Conservation (phyloP, 805 yeast species). For the Ogataea saltuana region DNA sequence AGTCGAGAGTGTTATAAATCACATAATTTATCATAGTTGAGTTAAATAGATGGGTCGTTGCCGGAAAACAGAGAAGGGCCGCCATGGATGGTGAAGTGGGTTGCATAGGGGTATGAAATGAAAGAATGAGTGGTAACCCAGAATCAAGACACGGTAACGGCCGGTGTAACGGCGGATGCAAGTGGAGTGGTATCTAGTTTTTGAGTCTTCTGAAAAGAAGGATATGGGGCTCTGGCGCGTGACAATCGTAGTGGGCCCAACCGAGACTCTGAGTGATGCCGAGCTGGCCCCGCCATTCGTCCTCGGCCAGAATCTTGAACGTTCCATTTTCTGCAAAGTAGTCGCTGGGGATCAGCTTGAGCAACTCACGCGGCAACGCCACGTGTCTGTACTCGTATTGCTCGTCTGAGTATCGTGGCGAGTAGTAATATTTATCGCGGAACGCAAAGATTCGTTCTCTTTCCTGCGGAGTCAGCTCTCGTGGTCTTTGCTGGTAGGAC, state of each 20-base stretch:
- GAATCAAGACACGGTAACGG: no score
- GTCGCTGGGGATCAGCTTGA: constrained; percentile 90
- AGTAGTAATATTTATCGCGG: constrained; percentile 91
- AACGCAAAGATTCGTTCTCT: constrained; percentile 85
- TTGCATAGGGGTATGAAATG: no score
- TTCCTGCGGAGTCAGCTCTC: constrained; percentile 81
- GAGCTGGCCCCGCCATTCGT: constrained; percentile 93
- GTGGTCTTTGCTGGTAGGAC: constrained; percentile 45
- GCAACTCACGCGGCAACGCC: constrained; percentile 93
- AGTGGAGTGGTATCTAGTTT: constrained; percentile 16
- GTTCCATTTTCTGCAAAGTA: constrained; percentile 96
- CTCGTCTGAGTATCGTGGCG: constrained; percentile 92
- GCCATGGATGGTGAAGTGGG: neutral
- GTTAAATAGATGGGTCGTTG: constrained; percentile 2
- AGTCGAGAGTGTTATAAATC: neutral
- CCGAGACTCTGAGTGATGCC: constrained; percentile 97
- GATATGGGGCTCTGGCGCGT: constrained; percentile 98
- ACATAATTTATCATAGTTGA: constrained; percentile 3
- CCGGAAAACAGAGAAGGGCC: no score
- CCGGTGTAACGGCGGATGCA: constrained; percentile 3
- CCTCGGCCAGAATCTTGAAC: constrained; percentile 83
- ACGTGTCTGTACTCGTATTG: constrained; percentile 94
- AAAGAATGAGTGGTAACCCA: no score
- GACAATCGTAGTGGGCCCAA: constrained; percentile 98
- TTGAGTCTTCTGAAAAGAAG: constrained; percentile 75